Percentiles rank a stretch among this genome's conserved stretches.
phyloP scores from a whole-genome alignment of 108 stramenopile genomes.

The Fragilariopsis cylindrus region DNA sequence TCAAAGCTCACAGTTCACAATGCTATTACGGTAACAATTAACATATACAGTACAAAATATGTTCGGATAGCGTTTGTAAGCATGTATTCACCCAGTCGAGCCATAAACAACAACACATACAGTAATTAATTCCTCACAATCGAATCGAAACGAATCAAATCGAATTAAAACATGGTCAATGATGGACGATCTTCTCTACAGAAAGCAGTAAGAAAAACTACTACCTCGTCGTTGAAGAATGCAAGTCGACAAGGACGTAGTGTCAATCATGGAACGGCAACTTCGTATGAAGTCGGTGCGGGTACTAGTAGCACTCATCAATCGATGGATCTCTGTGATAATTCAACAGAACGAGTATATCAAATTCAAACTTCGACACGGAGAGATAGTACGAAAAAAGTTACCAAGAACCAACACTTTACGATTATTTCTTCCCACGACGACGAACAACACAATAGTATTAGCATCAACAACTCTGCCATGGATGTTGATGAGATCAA shows the following conservation, averaged over 20 bases:
- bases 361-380: no score
- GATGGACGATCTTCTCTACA: not conserved
- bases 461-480: not conserved
- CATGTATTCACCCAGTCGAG: no score
- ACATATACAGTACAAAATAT: no score
- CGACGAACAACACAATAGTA: not conserved
- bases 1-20: no score
- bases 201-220: constrained; percentile 3
- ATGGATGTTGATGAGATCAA: constrained; percentile 1
- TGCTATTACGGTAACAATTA: no score
- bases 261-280: not conserved
- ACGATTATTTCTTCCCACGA: constrained; percentile 10
- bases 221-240: not conserved
- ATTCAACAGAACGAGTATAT: no score
- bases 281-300: constrained; percentile 1
- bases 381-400: not conserved
- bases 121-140: no score
- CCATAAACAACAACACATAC: no score
- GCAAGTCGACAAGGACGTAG: not conserved
- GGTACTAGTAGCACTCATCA: not conserved
- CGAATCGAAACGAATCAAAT: no score
- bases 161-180: no score
- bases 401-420: constrained; percentile 1
- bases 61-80: no score
- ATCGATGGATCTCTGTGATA: no score